Base-by-base conservation (phyloP, 192 early-diverging fungal genomes). In the Mortierella alpina region DNA sequence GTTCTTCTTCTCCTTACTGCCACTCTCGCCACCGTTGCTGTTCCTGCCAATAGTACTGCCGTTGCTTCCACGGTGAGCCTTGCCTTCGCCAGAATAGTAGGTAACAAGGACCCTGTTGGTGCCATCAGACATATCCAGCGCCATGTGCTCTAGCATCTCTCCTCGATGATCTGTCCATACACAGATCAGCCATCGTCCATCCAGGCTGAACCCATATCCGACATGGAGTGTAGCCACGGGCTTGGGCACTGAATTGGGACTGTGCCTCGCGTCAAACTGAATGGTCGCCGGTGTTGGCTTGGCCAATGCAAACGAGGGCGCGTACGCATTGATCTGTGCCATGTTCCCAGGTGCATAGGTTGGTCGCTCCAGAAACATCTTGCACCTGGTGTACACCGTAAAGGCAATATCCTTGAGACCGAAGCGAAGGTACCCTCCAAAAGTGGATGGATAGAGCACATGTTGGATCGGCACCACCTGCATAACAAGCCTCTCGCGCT, bases 111-210 rank as follows among this genome's bases (percentile, higher is more conserved):
- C 39, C 8, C 58, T 48, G 39, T 22, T 48, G 17, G 70, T 53
- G n/a, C 10, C 22, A 31, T 68, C 67, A 6, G 45, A 45, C 56
- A 79, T 70, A n/a, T 79, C 67, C 49, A 84, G 52, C 5, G 81
- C 74, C 55, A 81, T 51, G 56, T 75, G 84, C 42, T 87, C 86
- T 6, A 87, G 40, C 63, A 89, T 63, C 65, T 89, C 86, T 14
- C 88, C 88, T 45, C 86, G 78, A 63, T 85, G 73, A 48, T 89
- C 86, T 11, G 83, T 87, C 84, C 86, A 89, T 2, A 89, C 86
- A 42, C 75, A 73, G 7, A 84, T 81, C 49, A 86, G 57, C 86
- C 86, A 89, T 1, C 86, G 84, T 4, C 76, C 74, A 66, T 89
- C 86, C 47, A 86, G 47, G 73, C 84, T 89, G 45, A 83, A 84